These are phyloP conservation scores for Aspergillus sclerotialis DNA, from an alignment of 2,329 filamentous ascomycete genomes.

Conservation along the genomic window DNA sequence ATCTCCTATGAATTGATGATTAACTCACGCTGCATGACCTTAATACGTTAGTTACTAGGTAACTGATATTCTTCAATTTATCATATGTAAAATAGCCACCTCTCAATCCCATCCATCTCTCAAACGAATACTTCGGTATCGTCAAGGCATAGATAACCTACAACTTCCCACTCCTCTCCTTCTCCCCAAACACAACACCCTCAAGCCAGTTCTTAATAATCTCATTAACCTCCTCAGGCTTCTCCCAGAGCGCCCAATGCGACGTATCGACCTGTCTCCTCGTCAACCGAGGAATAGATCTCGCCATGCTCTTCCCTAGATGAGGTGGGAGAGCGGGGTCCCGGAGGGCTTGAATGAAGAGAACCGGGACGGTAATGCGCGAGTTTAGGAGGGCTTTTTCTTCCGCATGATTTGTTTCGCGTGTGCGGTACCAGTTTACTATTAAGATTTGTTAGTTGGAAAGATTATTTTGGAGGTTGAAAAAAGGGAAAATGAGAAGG, in stretches of 20 bases:
- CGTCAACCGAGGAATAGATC: constrained; percentile 57
- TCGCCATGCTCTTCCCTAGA: constrained; percentile 66
- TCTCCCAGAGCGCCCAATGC: constrained; percentile 82
- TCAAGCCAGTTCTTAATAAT: constrained; percentile 63
- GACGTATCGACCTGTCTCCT: constrained; percentile 58
- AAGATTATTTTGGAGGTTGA: not conserved
- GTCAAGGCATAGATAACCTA: constrained; percentile 18
- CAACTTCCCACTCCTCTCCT: constrained; percentile 37
- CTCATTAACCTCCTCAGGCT: constrained; percentile 61
- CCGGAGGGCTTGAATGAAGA: constrained; percentile 66
- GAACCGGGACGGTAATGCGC: constrained; percentile 54
- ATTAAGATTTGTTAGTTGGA: constrained; percentile 1
- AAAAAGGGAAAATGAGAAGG: not conserved
- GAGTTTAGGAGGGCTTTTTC: constrained; percentile 44
- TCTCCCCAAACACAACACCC: constrained; percentile 43
- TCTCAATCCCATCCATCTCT: too few relatives aligned
- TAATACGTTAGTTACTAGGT: too few relatives aligned
- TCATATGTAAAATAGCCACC: too few relatives aligned
- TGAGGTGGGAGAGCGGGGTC: constrained; percentile 67
- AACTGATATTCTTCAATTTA: too few relatives aligned
- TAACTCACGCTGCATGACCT: too few relatives aligned
- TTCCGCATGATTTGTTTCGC: constrained; percentile 67
- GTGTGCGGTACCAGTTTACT: constrained; percentile 82
- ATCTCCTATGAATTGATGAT: constrained; percentile 1
- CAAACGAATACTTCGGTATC: too few relatives aligned